Evolutionary conservation across 2,329 filamentous ascomycete genomes (phyloP).

Genomic region (Colletotrichum navitas): DNA sequence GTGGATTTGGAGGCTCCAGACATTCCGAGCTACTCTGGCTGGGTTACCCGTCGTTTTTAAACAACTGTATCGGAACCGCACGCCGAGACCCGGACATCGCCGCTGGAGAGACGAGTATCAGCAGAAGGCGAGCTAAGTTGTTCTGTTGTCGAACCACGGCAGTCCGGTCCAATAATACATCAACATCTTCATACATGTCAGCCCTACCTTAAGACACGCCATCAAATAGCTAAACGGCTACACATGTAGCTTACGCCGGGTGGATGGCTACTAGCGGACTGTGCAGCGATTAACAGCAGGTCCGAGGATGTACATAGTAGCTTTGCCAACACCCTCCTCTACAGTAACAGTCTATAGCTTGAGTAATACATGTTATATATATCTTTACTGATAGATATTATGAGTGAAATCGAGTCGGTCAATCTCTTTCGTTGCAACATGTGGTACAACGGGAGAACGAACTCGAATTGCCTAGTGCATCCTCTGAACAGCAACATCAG

Average conservation of each 20-base stretch:
- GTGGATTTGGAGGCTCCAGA: not conserved
- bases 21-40: not conserved
- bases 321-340: no score
- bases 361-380: not conserved
- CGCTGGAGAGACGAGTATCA: not conserved
- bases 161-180: not conserved
- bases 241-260: slow-evolving; percentile 3
- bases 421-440: not conserved
- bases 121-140: not conserved
- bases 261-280: not conserved
- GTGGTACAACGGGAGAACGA: no score
- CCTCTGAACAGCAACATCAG: not conserved
- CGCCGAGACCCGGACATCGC: not conserved
- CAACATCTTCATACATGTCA: slow-evolving; percentile 18
- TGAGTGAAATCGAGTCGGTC: not conserved
- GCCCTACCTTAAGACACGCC: slow-evolving; percentile 3
- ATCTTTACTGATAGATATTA: not conserved
- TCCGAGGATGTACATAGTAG: not conserved
- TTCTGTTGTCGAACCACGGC: not conserved
- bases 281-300: not conserved
- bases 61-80: not conserved
- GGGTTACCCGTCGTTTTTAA: not conserved
- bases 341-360: not conserved
- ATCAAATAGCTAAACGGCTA: slow-evolving; percentile 6
- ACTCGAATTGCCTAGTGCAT: not conserved